Evolutionary conservation across 2,329 filamentous ascomycete genomes (phyloP).

Genomic region (Colletotrichum sp.): DNA sequence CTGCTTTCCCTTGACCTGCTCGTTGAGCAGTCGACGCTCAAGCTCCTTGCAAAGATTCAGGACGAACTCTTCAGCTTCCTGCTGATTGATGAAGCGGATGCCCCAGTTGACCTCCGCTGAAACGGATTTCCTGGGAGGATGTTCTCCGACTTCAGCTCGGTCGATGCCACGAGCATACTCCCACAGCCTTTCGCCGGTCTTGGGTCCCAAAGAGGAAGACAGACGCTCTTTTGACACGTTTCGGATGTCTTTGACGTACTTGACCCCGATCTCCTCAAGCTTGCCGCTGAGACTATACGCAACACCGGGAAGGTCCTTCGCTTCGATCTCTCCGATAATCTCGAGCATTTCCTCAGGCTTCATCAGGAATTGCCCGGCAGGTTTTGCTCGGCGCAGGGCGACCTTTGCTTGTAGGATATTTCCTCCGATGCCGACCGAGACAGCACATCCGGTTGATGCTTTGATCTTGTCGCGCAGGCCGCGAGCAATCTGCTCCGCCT

Average conservation of each 20-base stretch:
- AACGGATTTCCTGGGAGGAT: slow-evolving; percentile 87
- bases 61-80: slow-evolving; percentile 94
- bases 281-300: slow-evolving; percentile 88
- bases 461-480: slow-evolving; percentile 74
- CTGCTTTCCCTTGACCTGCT: slow-evolving; percentile 85
- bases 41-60: slow-evolving; percentile 85
- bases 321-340: slow-evolving; percentile 78
- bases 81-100: slow-evolving; percentile 88
- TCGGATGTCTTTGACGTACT: slow-evolving; percentile 82
- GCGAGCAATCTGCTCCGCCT: slow-evolving; percentile 74
- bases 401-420: slow-evolving; percentile 94
- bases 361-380: slow-evolving; percentile 89
- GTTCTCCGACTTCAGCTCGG: slow-evolving; percentile 81
- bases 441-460: slow-evolving; percentile 78
- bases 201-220: slow-evolving; percentile 78
- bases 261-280: slow-evolving; percentile 85
- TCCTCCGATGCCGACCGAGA: slow-evolving; percentile 89
- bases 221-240: slow-evolving; percentile 79
- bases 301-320: slow-evolving; percentile 88
- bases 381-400: slow-evolving; percentile 89
- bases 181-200: slow-evolving; percentile 89
- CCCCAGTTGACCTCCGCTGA: slow-evolving; percentile 99
- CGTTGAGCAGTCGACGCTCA: slow-evolving; percentile 78
- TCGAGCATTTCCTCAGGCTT: slow-evolving; percentile 80
- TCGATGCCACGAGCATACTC: slow-evolving; percentile 93